phyloP scores from a whole-genome alignment of 192 early-diverging fungal genomes.

The Dimargaris xerosporica region DNA sequence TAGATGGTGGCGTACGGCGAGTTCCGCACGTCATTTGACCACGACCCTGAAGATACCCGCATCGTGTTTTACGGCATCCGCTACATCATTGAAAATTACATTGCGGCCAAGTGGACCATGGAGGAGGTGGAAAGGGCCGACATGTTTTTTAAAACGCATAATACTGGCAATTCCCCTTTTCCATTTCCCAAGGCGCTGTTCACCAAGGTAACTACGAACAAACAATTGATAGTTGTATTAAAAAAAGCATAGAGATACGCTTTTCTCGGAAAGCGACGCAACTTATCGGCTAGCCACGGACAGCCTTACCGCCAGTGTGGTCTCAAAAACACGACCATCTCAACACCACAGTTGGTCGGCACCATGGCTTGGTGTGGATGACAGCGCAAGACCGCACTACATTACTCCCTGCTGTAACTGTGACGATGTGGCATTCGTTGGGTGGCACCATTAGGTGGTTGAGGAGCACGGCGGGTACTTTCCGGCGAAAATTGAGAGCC shows the following conservation, averaged over 20 bases:
- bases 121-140: constrained; percentile 50
- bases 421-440: no score
- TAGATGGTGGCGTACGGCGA: constrained; percentile 71
- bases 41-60: constrained; percentile 49
- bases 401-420: no score
- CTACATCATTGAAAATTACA: constrained; percentile 69
- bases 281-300: no score
- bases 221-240: no score
- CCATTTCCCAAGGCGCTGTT: constrained; percentile 72
- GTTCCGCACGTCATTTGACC: constrained; percentile 50
- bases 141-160: constrained; percentile 59
- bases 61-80: constrained; percentile 73
- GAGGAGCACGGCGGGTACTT: constrained; percentile 69
- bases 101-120: constrained; percentile 46
- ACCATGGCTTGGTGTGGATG: no score
- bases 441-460: constrained; percentile 35
- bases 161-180: constrained; percentile 42
- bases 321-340: no score
- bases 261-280: no score
- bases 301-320: no score
- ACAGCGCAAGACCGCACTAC: no score
- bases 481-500: constrained; percentile 62
- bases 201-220: constrained; percentile 19
- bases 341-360: no score
- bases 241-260: no score